Conservation (phyloP, 331 rosid species). For the Stylosanthes scabra region DNA sequence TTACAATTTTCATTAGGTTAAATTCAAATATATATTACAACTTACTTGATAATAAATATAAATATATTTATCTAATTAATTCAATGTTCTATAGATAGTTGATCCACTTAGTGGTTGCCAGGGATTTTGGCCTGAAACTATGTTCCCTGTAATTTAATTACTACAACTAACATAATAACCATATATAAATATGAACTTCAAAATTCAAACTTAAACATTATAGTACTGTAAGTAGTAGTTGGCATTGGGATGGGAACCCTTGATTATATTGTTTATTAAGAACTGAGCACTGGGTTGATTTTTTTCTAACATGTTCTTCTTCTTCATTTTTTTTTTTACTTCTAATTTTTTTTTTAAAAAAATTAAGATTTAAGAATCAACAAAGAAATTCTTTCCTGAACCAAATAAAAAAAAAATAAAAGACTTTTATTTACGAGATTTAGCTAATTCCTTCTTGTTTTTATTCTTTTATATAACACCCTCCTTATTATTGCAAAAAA, state of each 20-base stretch:
- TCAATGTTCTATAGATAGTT: neutral
- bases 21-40: too few relatives aligned
- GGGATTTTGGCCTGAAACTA: neutral
- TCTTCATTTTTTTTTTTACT: too few relatives aligned
- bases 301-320: too few relatives aligned
- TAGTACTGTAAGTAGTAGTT: neutral
- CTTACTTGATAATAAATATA: neutral
- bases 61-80: too few relatives aligned
- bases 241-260: neutral
- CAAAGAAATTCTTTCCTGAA: neutral
- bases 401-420: too few relatives aligned
- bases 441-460: too few relatives aligned
- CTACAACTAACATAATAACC: neutral
- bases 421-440: too few relatives aligned
- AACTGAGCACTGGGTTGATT: neutral
- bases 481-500: too few relatives aligned
- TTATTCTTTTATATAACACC: too few relatives aligned
- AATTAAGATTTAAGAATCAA: too few relatives aligned
- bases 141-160: neutral
- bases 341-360: neutral
- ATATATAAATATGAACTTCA: neutral
- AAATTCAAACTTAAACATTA: too few relatives aligned
- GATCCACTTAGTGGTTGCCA: neutral
- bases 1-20: too few relatives aligned
- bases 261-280: neutral